phyloP scores from a whole-genome alignment of 2,329 filamentous ascomycete genomes.

The Elsinoe necatrix region DNA sequence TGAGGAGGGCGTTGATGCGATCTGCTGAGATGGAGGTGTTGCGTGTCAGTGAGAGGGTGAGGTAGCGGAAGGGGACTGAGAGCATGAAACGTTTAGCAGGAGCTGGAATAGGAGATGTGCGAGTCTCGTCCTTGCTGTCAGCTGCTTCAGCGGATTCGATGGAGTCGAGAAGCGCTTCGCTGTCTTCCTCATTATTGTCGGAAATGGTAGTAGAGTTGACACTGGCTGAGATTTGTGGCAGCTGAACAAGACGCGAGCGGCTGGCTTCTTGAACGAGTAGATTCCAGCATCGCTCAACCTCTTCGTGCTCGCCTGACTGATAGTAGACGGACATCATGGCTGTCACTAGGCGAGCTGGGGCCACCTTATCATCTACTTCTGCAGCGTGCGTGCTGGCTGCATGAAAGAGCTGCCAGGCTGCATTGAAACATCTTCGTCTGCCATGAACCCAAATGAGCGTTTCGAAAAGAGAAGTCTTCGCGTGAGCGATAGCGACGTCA shows the following conservation, averaged over 20 bases:
- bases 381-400: constrained; percentile 30
- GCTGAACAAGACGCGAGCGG: constrained; percentile 21
- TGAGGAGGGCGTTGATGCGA: constrained; percentile 31
- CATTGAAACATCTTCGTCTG: constrained; percentile 36
- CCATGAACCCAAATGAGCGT: constrained; percentile 48
- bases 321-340: constrained; percentile 62
- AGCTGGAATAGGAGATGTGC: constrained; percentile 7
- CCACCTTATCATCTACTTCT: constrained; percentile 20
- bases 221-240: background rate
- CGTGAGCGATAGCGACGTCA: background rate
- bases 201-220: background rate
- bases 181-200: constrained; percentile 8
- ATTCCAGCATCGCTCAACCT: constrained; percentile 60
- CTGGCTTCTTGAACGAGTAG: constrained; percentile 49
- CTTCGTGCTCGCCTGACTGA: constrained; percentile 48
- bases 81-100: constrained; percentile 42
- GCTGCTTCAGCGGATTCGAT: background rate
- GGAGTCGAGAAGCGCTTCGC: background rate
- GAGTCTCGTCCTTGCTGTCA: no score
- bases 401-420: constrained; percentile 47
- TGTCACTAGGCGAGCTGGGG: constrained; percentile 50
- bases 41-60: constrained; percentile 43
- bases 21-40: constrained; percentile 31
- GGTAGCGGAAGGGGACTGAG: constrained; percentile 41
- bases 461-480: constrained; percentile 5